Evolutionary conservation across 768 basidiomycete species (phyloP).

Genomic region (Leucosporidium scottii): DNA sequence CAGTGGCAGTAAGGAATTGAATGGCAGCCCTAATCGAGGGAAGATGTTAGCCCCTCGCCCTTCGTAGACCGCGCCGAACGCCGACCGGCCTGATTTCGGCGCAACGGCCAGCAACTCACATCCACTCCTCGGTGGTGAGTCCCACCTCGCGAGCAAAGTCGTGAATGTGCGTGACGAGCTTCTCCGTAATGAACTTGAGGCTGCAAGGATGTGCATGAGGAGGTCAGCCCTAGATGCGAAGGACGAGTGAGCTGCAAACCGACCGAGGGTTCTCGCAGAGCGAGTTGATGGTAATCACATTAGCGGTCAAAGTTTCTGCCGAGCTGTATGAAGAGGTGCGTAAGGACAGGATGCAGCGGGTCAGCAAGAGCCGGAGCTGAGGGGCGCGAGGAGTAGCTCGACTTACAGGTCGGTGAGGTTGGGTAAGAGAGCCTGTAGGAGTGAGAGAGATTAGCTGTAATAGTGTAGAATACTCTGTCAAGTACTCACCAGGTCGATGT

Average conservation of each 20-base stretch:
- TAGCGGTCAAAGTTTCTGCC: slow-evolving; percentile 51
- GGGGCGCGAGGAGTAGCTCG: not conserved
- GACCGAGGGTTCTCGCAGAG: slow-evolving; percentile 30
- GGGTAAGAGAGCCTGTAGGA: slow-evolving; percentile 11
- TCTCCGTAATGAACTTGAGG: slow-evolving; percentile 49
- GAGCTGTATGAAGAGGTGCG: slow-evolving; percentile 11
- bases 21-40: slow-evolving; percentile 50
- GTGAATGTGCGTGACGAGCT: slow-evolving; percentile 60
- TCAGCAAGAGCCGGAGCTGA: too few relatives aligned
- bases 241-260: not conserved
- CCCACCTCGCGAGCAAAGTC: slow-evolving; percentile 44
- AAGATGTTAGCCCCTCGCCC: not conserved
- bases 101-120: slow-evolving; percentile 18
- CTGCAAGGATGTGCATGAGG: slow-evolving; percentile 38
- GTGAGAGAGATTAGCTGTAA: not conserved
- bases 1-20: slow-evolving; percentile 66
- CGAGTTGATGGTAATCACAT: slow-evolving; percentile 38
- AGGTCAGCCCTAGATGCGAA: too few relatives aligned
- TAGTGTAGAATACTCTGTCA: not conserved
- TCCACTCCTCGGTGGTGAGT: slow-evolving; percentile 80
- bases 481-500: slow-evolving; percentile 26
- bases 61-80: not conserved
- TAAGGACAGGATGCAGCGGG: too few relatives aligned
- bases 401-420: slow-evolving; percentile 18
- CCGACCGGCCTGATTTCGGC: too few relatives aligned